These are phyloP conservation scores for Ensete ventricosum DNA, from an alignment of 176 grass and related monocot species.

Conservation along the genomic window DNA sequence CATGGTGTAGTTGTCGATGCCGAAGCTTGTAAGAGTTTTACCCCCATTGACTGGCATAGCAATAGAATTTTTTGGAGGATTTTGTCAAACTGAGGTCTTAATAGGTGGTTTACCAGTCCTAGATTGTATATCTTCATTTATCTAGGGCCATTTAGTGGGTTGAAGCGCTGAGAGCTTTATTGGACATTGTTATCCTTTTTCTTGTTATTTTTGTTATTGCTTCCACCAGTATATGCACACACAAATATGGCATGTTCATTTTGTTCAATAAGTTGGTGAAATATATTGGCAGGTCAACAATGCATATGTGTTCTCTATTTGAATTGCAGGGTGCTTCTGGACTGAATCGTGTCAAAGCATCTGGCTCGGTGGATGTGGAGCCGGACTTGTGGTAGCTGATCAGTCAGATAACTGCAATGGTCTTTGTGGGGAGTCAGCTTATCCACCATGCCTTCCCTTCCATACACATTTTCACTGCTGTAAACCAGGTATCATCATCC, in stretches of 20 bases:
- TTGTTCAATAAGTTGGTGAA: not conserved
- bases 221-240: too few species aligned
- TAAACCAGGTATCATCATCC: constrained; percentile 37
- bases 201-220: not conserved
- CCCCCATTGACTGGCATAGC: not conserved
- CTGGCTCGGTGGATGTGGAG: constrained; percentile 53
- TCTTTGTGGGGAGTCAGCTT: constrained; percentile 40
- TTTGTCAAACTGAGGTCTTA: too few species aligned
- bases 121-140: too few species aligned
- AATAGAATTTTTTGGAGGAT: too few species aligned
- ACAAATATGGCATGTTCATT: too few species aligned
- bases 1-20: not conserved
- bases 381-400: constrained; percentile 41
- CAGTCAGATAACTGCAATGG: constrained; percentile 55
- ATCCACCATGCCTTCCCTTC: constrained; percentile 66
- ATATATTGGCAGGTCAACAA: not conserved
- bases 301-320: not conserved
- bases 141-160: too few species aligned
- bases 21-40: not conserved
- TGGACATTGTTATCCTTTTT: not conserved
- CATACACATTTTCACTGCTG: constrained; percentile 72
- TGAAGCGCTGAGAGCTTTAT: too few species aligned
- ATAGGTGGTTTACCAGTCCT: too few species aligned
- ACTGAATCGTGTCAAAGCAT: constrained; percentile 59
- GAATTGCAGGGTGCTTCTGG: constrained; percentile 64